Evolutionary conservation across 2,329 filamentous ascomycete species (phyloP), one percentile per base, ranked within the genome.

Genomic region (Rutstroemia sydowiana): DNA sequence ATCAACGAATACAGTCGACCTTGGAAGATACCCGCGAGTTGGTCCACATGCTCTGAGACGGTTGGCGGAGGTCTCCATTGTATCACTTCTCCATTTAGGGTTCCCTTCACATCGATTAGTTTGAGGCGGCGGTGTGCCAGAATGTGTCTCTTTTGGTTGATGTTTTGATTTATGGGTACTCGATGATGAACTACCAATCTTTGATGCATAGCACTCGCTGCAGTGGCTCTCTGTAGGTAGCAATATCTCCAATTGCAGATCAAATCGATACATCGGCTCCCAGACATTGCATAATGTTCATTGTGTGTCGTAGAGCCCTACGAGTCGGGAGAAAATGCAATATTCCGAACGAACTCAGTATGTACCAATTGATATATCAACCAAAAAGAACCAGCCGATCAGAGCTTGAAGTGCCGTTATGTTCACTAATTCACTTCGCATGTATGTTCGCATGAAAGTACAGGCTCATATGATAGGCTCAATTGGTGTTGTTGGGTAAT

Each of bases 291-390:
- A 58, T 13, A 52, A 53, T 3, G 34, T 32, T 6, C 55, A 53
- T 13, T 59, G 39, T 1, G 60, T 30, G 23, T 63, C 61, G 31
- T 59, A 65, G 5, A 65, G 43, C 5, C 58, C 47, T 18, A 42
- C 1, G 53, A 49, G 54, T 65, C 61, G 2, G 52, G 41, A 41
- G 59, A 60, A 26, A 65, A 61, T 0, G 49, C 36, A 5, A 64
- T n/a, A 5, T 44, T 52, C 2, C 14, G 51, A 0, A 57, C 30
- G 1, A 48, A 11, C 14, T 41, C 37, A 32, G 6, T 13, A 32
- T 32, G 30, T 32, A 13, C 30, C 13, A 32, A 32, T 32, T 32
- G 30, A 32, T 32, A 32, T 32, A 32, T 32, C 30, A 32, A 32
- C 7, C 13, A 13, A 32, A 32, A 32, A 32, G 30, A n/a, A n/a